Conservation (phyloP, 2,329 filamentous ascomycete species). For the Periglandula ipomoeae region DNA sequence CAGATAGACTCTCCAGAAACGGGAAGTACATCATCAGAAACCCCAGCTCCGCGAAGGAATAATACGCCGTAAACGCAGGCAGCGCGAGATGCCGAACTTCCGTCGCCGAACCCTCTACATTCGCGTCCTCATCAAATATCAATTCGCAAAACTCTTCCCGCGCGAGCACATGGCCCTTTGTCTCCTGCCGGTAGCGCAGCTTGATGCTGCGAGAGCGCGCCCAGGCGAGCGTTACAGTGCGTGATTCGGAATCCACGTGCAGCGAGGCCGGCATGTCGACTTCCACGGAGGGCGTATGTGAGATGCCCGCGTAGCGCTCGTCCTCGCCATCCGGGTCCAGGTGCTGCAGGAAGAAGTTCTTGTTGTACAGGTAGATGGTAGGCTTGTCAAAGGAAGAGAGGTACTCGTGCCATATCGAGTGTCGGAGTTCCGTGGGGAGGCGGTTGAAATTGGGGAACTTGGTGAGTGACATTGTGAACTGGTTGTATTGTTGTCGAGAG, state of each 20-base stretch:
- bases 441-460: conserved; percentile 13
- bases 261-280: conserved; percentile 10
- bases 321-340: conserved; percentile 2
- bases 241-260: conserved; percentile 16
- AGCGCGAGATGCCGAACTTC: conserved; percentile 15
- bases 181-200: conserved; percentile 1
- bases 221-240: conserved; percentile 12
- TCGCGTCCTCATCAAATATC: neutral
- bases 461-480: conserved; percentile 2
- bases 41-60: conserved; percentile 12
- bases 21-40: conserved; percentile 9
- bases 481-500: too few relatives aligned
- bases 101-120: conserved; percentile 3
- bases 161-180: neutral
- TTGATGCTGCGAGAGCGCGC: conserved; percentile 3
- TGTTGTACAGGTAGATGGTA: conserved; percentile 13
- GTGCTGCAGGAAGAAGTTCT: conserved; percentile 10
- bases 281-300: conserved; percentile 10
- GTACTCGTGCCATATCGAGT: conserved; percentile 14
- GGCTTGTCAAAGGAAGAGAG: conserved; percentile 10
- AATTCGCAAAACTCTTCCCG: conserved; percentile 12
- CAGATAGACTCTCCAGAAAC: conserved; percentile 13
- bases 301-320: conserved; percentile 3
- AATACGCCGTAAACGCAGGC: conserved; percentile 18
- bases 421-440: conserved; percentile 18